Evolutionary conservation across 2,329 filamentous ascomycete genomes (phyloP).

Genomic region (Fusarium goolgardi): DNA sequence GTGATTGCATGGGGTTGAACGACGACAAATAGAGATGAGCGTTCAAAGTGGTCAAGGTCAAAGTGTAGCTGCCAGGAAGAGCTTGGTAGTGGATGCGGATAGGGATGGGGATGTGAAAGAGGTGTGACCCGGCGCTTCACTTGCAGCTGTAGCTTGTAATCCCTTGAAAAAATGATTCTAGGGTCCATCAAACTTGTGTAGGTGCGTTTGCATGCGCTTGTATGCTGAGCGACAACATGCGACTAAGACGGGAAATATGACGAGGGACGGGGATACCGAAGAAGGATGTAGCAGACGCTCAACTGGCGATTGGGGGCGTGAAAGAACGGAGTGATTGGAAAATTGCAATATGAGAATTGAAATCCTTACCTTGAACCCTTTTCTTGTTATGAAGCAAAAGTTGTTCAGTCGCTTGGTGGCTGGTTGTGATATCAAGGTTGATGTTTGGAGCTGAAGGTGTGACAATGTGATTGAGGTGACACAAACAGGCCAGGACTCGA

Average conservation of each 20-base stretch:
- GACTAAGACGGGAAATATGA: constrained; percentile 25
- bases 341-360: constrained; percentile 7
- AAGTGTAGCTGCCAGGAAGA: constrained; percentile 37
- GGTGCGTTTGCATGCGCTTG: constrained; percentile 29
- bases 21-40: constrained; percentile 45
- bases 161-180: constrained; percentile 38
- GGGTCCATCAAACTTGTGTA: constrained; percentile 35
- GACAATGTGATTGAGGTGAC: constrained; percentile 44
- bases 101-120: constrained; percentile 45
- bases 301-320: constrained; percentile 16
- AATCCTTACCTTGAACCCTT: constrained; percentile 20
- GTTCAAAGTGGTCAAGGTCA: constrained; percentile 38
- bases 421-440: constrained; percentile 37
- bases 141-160: constrained; percentile 48
- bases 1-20: constrained; percentile 45
- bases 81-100: constrained; percentile 43
- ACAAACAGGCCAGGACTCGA: constrained; percentile 16
- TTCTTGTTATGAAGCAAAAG: constrained; percentile 16
- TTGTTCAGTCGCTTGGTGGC: constrained; percentile 27
- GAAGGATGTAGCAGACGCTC: constrained; percentile 26
- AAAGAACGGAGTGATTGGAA: neutral
- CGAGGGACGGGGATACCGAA: constrained; percentile 13
- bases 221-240: constrained; percentile 38
- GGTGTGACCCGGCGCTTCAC: constrained; percentile 51
- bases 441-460: constrained; percentile 39